Evolutionary conservation across 2,329 filamentous ascomycete species (phyloP).

Genomic region (Hypoxylon sp.): DNA sequence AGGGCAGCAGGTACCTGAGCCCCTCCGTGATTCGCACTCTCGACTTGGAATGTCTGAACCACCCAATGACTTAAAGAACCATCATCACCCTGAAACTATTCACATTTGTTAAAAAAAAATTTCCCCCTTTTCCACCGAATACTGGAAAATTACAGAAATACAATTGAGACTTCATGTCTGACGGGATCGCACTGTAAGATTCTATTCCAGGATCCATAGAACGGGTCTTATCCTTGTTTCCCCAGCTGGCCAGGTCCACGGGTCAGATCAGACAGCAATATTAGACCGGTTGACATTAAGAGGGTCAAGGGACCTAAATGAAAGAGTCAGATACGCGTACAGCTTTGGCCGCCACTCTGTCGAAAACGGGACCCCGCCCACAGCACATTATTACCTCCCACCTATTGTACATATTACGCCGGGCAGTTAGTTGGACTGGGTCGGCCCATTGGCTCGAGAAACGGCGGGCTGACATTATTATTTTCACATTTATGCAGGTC

Average conservation of each 20-base stretch:
- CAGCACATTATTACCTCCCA: slow-evolving; percentile 18
- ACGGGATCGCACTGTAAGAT: slow-evolving; percentile 10
- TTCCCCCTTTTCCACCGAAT: neutral
- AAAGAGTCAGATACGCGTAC: neutral
- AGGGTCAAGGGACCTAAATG: slow-evolving; percentile 12
- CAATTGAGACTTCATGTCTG: neutral
- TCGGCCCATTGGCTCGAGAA: slow-evolving; percentile 46
- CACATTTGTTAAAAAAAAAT: slow-evolving; percentile 13
- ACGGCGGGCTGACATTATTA: slow-evolving; percentile 49
- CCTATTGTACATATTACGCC: slow-evolving; percentile 29
- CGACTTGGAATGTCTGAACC: slow-evolving; percentile 18
- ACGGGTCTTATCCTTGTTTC: slow-evolving; percentile 16
- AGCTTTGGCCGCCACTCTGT: slow-evolving; percentile 33
- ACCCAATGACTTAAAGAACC: slow-evolving; percentile 8
- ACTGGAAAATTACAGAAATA: slow-evolving; percentile 8
- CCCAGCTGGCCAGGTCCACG: slow-evolving; percentile 14
- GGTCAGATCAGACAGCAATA: slow-evolving; percentile 24
- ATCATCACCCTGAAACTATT: slow-evolving; percentile 20
- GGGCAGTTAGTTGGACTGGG: slow-evolving; percentile 35
- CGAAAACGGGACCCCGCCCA: slow-evolving; percentile 33
- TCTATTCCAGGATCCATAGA: slow-evolving; percentile 26
- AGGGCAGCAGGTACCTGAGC: slow-evolving; percentile 20
- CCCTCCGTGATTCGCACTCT: slow-evolving; percentile 22
- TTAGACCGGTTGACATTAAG: slow-evolving; percentile 1
- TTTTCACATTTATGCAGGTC: slow-evolving; percentile 51